Percentiles rank a stretch among this genome's conserved stretches.
Evolutionary conservation across 345 rosid genomes (phyloP).

Genomic region (Aquilaria malaccensis): DNA sequence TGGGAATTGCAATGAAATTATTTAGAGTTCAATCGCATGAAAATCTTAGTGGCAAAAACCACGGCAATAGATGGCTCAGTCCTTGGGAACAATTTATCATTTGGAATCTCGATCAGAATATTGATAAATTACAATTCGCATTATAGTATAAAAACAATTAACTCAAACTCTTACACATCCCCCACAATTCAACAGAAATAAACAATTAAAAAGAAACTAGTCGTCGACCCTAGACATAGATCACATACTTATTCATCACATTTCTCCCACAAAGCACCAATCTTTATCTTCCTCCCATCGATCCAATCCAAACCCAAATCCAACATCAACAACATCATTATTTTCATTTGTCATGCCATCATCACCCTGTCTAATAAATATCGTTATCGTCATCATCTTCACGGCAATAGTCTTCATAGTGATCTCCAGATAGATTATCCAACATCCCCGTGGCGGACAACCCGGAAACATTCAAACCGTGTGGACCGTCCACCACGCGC

Average conservation of each 20-base stretch:
- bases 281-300: constrained; percentile 42
- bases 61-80: too few relatives aligned
- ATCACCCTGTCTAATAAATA: not conserved
- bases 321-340: constrained; percentile 11
- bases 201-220: too few relatives aligned
- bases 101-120: too few relatives aligned
- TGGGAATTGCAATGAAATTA: too few relatives aligned
- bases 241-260: constrained; percentile 11
- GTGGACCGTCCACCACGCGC: constrained; percentile 30
- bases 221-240: too few relatives aligned
- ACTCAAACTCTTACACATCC: too few relatives aligned
- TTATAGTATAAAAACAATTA: too few relatives aligned
- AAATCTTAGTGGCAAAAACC: too few relatives aligned
- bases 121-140: too few relatives aligned
- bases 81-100: too few relatives aligned
- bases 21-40: too few relatives aligned
- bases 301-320: constrained; percentile 31
- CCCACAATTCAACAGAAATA: too few relatives aligned
- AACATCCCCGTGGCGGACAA: constrained; percentile 44
- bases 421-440: constrained; percentile 26
- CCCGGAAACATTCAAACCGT: constrained; percentile 26
- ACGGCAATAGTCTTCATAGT: constrained; percentile 15
- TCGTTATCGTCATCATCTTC: constrained; percentile 13
- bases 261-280: constrained; percentile 47
- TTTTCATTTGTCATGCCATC: not conserved